phyloP scores from a whole-genome alignment of 1,284 basidiomycete genomes.

The Ceratobasidium sp. region DNA sequence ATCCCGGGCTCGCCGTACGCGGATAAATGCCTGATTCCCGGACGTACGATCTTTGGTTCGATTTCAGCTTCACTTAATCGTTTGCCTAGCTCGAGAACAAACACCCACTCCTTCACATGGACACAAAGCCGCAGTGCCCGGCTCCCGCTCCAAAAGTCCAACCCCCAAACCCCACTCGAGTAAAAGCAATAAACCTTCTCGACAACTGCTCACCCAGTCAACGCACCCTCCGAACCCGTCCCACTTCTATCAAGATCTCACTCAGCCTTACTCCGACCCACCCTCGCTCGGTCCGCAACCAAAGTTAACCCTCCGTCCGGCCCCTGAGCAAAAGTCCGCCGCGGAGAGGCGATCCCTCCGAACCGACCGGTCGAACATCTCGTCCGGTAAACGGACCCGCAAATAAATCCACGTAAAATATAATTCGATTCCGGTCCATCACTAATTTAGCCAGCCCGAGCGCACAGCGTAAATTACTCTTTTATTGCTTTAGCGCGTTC shows the following conservation, averaged over 20 bases:
- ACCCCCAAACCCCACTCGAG: no score
- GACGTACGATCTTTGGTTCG: not conserved
- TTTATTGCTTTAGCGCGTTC: not conserved
- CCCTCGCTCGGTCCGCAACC: not conserved
- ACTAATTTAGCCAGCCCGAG: not conserved
- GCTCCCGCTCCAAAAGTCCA: no score
- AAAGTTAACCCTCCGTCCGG: not conserved
- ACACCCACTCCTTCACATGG: not conserved
- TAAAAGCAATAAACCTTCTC: not conserved
- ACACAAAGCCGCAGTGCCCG: not conserved
- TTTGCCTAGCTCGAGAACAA: not conserved
- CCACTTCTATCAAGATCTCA: not conserved
- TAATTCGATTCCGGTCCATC: not conserved
- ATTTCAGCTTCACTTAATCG: not conserved
- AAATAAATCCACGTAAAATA: not conserved
- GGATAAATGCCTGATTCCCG: no score
- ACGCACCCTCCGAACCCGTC: not conserved
- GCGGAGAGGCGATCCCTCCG: not conserved
- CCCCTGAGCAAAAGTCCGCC: not conserved
- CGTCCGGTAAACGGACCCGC: not conserved
- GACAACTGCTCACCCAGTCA: not conserved
- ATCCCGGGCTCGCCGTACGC: no score
- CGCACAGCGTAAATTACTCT: not conserved
- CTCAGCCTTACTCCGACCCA: constrained; percentile 7
- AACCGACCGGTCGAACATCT: not conserved